Evolutionary conservation across 2,329 filamentous ascomycete species (phyloP).

Genomic region (Sphaerulina musiva): DNA sequence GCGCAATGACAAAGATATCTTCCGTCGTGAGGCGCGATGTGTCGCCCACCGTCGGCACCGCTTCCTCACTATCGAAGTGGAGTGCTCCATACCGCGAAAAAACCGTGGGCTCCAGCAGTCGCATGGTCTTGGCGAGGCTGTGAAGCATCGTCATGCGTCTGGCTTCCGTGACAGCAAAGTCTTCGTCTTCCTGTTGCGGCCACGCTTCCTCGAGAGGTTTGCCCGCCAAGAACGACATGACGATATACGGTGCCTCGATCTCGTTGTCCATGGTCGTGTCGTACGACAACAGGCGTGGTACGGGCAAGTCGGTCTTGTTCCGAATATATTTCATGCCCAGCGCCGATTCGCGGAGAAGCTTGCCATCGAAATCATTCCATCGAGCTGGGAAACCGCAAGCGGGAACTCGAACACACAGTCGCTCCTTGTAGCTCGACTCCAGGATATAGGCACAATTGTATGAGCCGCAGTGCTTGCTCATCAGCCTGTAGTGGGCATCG

Average conservation of each 20-base stretch:
- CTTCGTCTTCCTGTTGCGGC: slow-evolving; percentile 5
- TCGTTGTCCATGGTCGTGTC: slow-evolving; percentile 15
- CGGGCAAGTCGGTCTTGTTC: slow-evolving; percentile 14
- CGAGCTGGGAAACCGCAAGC: slow-evolving; percentile 14
- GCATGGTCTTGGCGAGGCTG: slow-evolving; percentile 14
- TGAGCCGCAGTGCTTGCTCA: slow-evolving; percentile 12
- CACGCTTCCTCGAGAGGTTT: slow-evolving; percentile 7
- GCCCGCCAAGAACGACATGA: slow-evolving; percentile 17
- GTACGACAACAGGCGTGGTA: slow-evolving; percentile 15
- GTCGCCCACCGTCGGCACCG: slow-evolving; percentile 3
- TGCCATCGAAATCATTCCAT: slow-evolving; percentile 19
- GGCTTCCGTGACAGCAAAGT: slow-evolving; percentile 3
- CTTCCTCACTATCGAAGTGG: slow-evolving; percentile 8
- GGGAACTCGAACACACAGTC: slow-evolving; percentile 16
- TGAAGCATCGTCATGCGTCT: slow-evolving; percentile 15
- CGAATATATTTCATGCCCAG: slow-evolving; percentile 17
- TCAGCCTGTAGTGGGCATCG: slow-evolving; percentile 3
- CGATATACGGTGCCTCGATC: slow-evolving; percentile 17
- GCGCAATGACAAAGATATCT: slow-evolving; percentile 15
- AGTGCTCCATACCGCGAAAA: slow-evolving; percentile 14
- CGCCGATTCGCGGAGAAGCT: slow-evolving; percentile 15
- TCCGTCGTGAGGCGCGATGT: slow-evolving; percentile 10
- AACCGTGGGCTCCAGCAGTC: slow-evolving; percentile 2
- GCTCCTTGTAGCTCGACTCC: slow-evolving; percentile 4
- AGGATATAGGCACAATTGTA: slow-evolving; percentile 20